Base-by-base conservation (phyloP, 106 monocot genomes). In the Apostasia ramifera region DNA sequence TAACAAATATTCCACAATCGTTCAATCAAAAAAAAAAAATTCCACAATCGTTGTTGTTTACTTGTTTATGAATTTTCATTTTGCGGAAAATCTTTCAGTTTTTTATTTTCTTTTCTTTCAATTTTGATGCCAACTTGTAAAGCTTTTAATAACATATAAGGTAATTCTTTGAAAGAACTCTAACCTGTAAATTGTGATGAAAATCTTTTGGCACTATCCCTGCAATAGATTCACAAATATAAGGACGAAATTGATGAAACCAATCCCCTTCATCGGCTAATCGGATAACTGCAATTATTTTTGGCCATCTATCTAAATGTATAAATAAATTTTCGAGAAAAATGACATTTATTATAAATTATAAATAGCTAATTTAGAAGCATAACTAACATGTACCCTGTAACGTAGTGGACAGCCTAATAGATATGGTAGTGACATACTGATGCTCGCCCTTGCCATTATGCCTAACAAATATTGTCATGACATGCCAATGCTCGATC, bases 221-320 rank as follows among this genome's bases (percentile, higher is more conserved):
- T 2, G 80, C 69, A 46, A 92, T 46, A 43, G 97, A 89, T 66
- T 92, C 97, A 77, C 66, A 71, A 67, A 95, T 84, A 51, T 95
- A 92, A 0, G 92, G 97, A 57, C 88, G 48, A 97, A 97, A 97
- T 75, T 97, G 97, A 79, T 97, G 92, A 76, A 86, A 75, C 97
- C 97, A 97, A 74, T 92, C 67, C 75, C 97, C 97, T 88, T 84
- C 97, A 68, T 92, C 89, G 65, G 97, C 92, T 51, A 92, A 72
- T 73, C 87, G 80, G 44, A 97, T 66, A 72, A 97, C 62, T 57
- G 97, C 83, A 68, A 89, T 84, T 81, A 85, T 74, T 68, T 92
- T 85, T 4, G 97, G 97, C 86, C 86, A 97, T 71, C 66, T 97
- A 57, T 97, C 82, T 53, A 97, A 26, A 26, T 26, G 26, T 26